Percentiles rank a stretch among this genome's conserved stretches.
Evolutionary conservation across 106 monocot species (phyloP).

Genomic region (Apostasia shenzhenica): DNA sequence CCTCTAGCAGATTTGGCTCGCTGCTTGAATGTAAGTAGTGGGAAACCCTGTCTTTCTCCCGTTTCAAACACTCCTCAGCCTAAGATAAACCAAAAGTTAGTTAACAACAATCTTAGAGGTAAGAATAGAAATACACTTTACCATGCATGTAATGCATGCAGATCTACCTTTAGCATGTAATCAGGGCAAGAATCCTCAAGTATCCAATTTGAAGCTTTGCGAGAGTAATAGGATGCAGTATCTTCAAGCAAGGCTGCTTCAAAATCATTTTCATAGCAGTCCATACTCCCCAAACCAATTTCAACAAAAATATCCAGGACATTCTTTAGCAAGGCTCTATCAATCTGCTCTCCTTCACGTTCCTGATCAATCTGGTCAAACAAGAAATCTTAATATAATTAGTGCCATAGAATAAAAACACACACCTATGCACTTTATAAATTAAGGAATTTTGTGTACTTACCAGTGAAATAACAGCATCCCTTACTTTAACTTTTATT

Average conservation of each 20-base stretch:
- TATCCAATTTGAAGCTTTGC: conserved; percentile 78
- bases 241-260: conserved; percentile 60
- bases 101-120: background rate
- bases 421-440: background rate
- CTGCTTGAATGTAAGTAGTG: conserved; percentile 79
- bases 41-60: conserved; percentile 74
- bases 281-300: conserved; percentile 63
- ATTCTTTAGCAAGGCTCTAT: conserved; percentile 61
- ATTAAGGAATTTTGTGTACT: background rate
- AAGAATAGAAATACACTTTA: background rate
- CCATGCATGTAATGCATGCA: background rate
- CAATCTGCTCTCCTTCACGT: conserved; percentile 71
- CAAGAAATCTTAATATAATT: background rate
- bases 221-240: conserved; percentile 63
- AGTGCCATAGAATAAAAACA: background rate
- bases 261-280: conserved; percentile 74
- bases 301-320: conserved; percentile 70
- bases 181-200: conserved; percentile 79
- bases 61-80: conserved; percentile 80
- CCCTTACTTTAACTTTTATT: conserved; percentile 46
- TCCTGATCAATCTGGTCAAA: conserved; percentile 61
- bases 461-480: conserved; percentile 72
- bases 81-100: conserved; percentile 9
- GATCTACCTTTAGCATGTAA: conserved; percentile 71
- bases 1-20: conserved; percentile 81